Percentiles rank a stretch among this genome's conserved stretches.
These are phyloP conservation scores for Trebouxia gelatinosa DNA, from an alignment of 163 green algal genomes.

Conservation along the genomic window DNA sequence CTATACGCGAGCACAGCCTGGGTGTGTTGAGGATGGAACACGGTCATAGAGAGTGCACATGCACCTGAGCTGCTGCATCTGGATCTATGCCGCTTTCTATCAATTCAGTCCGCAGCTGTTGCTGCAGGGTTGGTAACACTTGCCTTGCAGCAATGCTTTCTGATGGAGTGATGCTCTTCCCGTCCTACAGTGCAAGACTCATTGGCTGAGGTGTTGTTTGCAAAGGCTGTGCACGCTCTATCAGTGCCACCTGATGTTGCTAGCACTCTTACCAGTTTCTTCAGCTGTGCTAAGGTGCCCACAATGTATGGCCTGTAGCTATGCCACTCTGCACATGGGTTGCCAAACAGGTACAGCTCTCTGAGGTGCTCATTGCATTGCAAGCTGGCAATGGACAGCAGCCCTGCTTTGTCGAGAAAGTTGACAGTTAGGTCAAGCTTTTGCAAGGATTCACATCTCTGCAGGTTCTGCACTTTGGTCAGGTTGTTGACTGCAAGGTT, in stretches of 20 bases:
- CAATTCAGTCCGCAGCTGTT: constrained; percentile 57
- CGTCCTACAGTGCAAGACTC: constrained; percentile 54
- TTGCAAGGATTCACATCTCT: constrained; percentile 83
- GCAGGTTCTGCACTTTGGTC: constrained; percentile 79
- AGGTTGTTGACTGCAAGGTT: constrained; percentile 95
- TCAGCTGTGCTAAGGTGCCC: constrained; percentile 71
- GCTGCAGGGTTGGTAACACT: constrained; percentile 49
- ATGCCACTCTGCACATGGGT: constrained; percentile 83
- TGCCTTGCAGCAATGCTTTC: constrained; percentile 76
- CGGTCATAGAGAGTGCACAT: background rate
- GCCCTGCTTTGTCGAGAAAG: constrained; percentile 63
- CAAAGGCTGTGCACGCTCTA: too few relatives aligned
- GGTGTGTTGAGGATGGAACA: constrained; percentile 4
- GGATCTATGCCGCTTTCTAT: constrained; percentile 57
- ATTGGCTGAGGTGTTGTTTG: background rate
- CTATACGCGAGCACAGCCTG: background rate
- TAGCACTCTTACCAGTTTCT: constrained; percentile 45
- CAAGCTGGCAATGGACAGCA: constrained; percentile 68
- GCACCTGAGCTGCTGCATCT: constrained; percentile 32
- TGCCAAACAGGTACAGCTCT: constrained; percentile 85
- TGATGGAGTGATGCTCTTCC: constrained; percentile 65
- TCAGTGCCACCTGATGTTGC: background rate
- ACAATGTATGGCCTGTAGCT: constrained; percentile 81
- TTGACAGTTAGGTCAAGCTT: constrained; percentile 93
- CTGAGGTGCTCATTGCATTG: constrained; percentile 57